Base-by-base conservation (phyloP, 805 yeast genomes). In the Geotrichum ghanense region DNA sequence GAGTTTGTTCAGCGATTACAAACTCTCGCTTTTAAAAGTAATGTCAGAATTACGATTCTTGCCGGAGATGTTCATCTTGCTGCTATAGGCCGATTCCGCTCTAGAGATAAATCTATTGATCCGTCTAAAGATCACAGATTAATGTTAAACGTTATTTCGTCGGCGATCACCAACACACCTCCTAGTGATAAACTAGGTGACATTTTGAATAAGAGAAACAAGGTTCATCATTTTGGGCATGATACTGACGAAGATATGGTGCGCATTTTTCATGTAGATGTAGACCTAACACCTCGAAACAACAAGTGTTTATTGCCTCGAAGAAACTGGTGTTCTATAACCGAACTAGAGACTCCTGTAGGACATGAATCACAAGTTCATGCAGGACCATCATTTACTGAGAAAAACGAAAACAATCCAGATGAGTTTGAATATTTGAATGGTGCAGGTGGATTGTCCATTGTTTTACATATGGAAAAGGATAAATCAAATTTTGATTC, bases 31-130 rank as follows among this genome's bases (percentile, higher is more conserved):
- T 73, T 83, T 25, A 55, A 65, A 24, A 61, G 73, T 52, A 81
- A 81, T 3, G 77, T 83, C 3, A 72, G 98, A 54, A 64, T 92
- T 48, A 87, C 97, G 5, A 82, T 90, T 50, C 68, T 90, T 21
- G 76, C 89, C 12, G 98, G 98, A 24, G 98, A 90, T 60, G 97
- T 92, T 40, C 98, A 92, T 65, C 69, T 90, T 53, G 81, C 92
- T 47, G 83, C 89, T 41, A 64, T 89, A 48, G 94, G 96, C 10
- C 70, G 95, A 54, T 75, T 90, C 64, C 75, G 74, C 56, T 65
- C 44, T 75, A 73, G 57, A 62, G 65, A 48, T 71, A 69, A 17
- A 23, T 43, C 72, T 3, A 73, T 75, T 50, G 59, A 62, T 14
- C 89, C 95, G 0, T 80, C 79, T 52, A 61, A 69, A 35, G 95